Percentiles rank a stretch among this genome's conserved stretches.
Conservation (phyloP, 441 rosid genomes). For the Adansonia madagascariensis region DNA sequence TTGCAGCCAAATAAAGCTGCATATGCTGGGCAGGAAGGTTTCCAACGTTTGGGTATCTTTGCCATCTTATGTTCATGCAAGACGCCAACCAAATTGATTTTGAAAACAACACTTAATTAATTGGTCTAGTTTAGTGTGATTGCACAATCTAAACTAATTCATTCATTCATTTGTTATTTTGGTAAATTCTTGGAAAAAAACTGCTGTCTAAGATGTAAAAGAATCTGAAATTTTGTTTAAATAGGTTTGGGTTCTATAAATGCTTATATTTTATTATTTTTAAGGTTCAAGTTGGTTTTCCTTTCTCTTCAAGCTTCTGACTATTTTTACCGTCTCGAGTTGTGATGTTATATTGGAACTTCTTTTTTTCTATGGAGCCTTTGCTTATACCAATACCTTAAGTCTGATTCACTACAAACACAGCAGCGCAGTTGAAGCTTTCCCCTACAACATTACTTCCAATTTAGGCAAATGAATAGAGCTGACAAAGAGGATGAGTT, state of each 20-base stretch:
- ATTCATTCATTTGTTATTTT: slow-evolving; percentile 38
- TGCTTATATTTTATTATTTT: background rate
- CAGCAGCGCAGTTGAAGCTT: too few species aligned
- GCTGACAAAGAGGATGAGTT: background rate
- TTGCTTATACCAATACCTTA: background rate
- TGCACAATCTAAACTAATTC: slow-evolving; percentile 29
- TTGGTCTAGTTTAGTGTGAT: slow-evolving; percentile 13
- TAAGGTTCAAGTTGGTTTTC: background rate
- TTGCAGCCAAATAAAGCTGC: slow-evolving; percentile 47
- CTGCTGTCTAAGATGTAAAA: background rate
- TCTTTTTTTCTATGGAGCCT: background rate
- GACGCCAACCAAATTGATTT: slow-evolving; percentile 40
- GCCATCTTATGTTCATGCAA: slow-evolving; percentile 46
- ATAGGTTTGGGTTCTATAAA: background rate
- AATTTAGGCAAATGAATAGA: too few species aligned
- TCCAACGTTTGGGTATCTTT: slow-evolving; percentile 36
- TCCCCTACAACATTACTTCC: too few species aligned
- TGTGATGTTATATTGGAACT: background rate
- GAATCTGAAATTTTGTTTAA: slow-evolving; percentile 4
- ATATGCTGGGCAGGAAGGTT: slow-evolving; percentile 48
- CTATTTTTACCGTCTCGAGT: background rate
- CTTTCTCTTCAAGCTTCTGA: background rate
- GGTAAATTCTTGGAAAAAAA: background rate
- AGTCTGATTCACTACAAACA: background rate
- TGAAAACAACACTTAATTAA: background rate